phyloP scores from a whole-genome alignment of 2,329 filamentous ascomycete genomes.

The Pleurostoma richardsiae region DNA sequence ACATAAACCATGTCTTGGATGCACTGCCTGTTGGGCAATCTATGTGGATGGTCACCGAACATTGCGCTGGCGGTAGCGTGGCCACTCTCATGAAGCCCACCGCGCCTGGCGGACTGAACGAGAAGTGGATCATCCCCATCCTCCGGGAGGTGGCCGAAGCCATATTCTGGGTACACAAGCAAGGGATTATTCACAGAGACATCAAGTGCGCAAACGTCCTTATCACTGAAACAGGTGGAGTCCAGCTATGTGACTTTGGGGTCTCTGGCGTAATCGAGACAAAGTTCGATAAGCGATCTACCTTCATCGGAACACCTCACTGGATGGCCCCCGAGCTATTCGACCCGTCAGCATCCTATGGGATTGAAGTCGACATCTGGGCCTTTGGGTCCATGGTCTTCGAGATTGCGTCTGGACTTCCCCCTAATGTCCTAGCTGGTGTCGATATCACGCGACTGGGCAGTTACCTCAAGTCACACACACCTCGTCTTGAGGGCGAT shows the following conservation, averaged over 20 bases:
- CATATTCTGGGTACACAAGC: slow-evolving; percentile 61
- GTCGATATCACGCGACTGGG: slow-evolving; percentile 47
- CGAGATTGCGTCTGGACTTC: slow-evolving; percentile 74
- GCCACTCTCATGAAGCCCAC: slow-evolving; percentile 68
- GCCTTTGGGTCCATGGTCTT: slow-evolving; percentile 77
- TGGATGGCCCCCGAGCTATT: slow-evolving; percentile 85
- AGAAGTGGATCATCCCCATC: slow-evolving; percentile 67
- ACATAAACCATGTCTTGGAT: slow-evolving; percentile 78
- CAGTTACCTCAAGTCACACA: slow-evolving; percentile 52
- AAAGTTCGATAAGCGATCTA: slow-evolving; percentile 71
- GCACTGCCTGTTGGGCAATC: slow-evolving; percentile 72
- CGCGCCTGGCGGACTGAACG: slow-evolving; percentile 57
- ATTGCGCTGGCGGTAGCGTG: slow-evolving; percentile 80
- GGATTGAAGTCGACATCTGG: slow-evolving; percentile 77
- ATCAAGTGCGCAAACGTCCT: slow-evolving; percentile 77
- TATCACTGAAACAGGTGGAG: slow-evolving; percentile 68
- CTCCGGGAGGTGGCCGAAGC: slow-evolving; percentile 62
- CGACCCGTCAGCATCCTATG: slow-evolving; percentile 58
- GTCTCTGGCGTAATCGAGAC: slow-evolving; percentile 74
- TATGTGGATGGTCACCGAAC: slow-evolving; percentile 86
- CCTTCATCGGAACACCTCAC: slow-evolving; percentile 76
- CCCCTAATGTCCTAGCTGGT: slow-evolving; percentile 60
- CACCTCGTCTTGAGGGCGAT: slow-evolving; percentile 66
- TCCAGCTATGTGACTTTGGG: slow-evolving; percentile 82
- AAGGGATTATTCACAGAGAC: slow-evolving; percentile 66